Percentiles rank a stretch among this genome's conserved stretches.
phyloP scores from a whole-genome alignment of 805 yeast genomes.

The Wickerhamiella parazyma region DNA sequence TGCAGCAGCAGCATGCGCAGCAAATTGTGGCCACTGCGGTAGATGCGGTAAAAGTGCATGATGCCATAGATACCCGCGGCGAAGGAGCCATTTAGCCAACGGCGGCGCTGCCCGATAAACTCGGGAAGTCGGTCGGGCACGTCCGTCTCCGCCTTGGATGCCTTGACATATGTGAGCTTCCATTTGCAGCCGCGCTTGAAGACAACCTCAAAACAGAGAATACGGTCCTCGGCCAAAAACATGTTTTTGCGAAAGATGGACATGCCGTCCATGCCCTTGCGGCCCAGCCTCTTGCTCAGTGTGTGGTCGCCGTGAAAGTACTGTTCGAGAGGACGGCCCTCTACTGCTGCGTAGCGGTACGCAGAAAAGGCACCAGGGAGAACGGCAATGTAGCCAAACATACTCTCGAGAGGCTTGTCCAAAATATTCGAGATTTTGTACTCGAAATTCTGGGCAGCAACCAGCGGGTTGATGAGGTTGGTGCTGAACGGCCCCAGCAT shows the following conservation, averaged over 20 bases:
- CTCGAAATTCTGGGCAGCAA: slow-evolving; percentile 94
- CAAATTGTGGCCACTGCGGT: slow-evolving; percentile 40
- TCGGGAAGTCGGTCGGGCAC: slow-evolving; percentile 52
- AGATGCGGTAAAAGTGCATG: slow-evolving; percentile 42
- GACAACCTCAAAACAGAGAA: slow-evolving; percentile 49
- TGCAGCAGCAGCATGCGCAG: slow-evolving; percentile 39
- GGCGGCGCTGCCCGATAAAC: slow-evolving; percentile 48
- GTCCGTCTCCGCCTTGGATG: slow-evolving; percentile 54
- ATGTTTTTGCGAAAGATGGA: slow-evolving; percentile 53
- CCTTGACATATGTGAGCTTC: slow-evolving; percentile 50
- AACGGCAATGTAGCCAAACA: slow-evolving; percentile 87
- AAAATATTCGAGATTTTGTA: slow-evolving; percentile 89
- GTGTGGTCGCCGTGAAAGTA: slow-evolving; percentile 56
- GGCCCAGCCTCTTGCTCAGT: slow-evolving; percentile 32
- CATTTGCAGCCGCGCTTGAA: slow-evolving; percentile 45
- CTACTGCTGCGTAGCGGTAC: slow-evolving; percentile 59
- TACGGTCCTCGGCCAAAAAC: slow-evolving; percentile 60
- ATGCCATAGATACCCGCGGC: slow-evolving; percentile 46
- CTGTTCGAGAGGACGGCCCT: slow-evolving; percentile 51
- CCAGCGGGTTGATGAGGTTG: slow-evolving; percentile 64
- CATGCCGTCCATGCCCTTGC: slow-evolving; percentile 43
- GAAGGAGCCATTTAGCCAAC: slow-evolving; percentile 60
- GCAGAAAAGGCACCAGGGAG: slow-evolving; percentile 97
- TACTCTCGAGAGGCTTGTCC: slow-evolving; percentile 91
- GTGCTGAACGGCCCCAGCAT: slow-evolving; percentile 51